Conservation (phyloP, 2,329 filamentous ascomycete genomes). For the Diplodia intermedia region DNA sequence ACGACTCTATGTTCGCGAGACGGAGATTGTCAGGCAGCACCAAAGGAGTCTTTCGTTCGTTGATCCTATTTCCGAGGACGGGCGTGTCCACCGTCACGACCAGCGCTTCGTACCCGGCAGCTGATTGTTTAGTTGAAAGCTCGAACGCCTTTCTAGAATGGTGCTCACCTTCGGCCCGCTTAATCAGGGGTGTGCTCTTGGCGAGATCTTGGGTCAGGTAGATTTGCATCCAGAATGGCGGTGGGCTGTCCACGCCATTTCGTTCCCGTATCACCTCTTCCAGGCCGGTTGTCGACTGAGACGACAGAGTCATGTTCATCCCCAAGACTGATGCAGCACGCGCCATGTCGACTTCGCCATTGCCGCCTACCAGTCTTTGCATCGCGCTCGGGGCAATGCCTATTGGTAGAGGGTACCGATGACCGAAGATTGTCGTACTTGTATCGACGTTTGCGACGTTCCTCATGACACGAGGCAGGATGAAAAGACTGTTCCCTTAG, state of each 20-base stretch:
- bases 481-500: constrained; percentile 33
- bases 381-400: constrained; percentile 43
- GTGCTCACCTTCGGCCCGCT: constrained; percentile 36
- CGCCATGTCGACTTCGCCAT: constrained; percentile 43
- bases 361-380: constrained; percentile 41
- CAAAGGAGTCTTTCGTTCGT: constrained; percentile 38
- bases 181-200: constrained; percentile 38
- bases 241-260: constrained; percentile 32
- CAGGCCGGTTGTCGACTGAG: constrained; percentile 40
- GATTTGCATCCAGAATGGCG: constrained; percentile 39
- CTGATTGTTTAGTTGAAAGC: constrained; percentile 3
- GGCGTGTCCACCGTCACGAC: constrained; percentile 43
- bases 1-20: constrained; percentile 37
- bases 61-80: constrained; percentile 42
- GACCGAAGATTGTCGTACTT: constrained; percentile 33
- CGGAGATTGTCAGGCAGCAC: constrained; percentile 34
- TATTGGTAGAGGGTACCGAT: constrained; percentile 39
- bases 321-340: constrained; percentile 38
- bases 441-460: constrained; percentile 38
- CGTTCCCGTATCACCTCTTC: constrained; percentile 40
- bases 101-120: constrained; percentile 42
- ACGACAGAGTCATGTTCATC: constrained; percentile 41
- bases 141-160: too few species aligned
- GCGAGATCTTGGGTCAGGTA: constrained; percentile 37
- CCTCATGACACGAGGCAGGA: constrained; percentile 32